phyloP scores from a whole-genome alignment of 1,139 yeast genomes.

The Lodderomyces beijingensis region DNA sequence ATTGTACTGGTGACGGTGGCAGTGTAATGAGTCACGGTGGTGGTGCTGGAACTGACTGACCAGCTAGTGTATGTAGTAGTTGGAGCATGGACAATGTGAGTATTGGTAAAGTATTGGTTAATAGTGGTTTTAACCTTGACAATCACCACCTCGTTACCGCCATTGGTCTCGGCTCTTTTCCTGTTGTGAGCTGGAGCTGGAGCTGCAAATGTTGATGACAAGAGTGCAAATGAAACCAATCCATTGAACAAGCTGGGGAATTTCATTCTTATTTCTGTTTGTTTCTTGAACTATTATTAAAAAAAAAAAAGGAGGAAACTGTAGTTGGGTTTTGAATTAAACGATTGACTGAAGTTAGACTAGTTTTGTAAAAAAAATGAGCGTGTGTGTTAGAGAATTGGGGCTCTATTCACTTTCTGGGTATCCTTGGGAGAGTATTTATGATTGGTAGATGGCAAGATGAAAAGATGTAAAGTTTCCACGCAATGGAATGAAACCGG shows the following conservation, averaged over 20 bases:
- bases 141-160: constrained; percentile 23
- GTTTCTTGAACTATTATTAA: too few relatives aligned
- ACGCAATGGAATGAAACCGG: too few relatives aligned
- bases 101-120: constrained; percentile 30
- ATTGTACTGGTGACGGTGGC: constrained; percentile 45
- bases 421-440: too few relatives aligned
- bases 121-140: constrained; percentile 37
- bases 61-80: constrained; percentile 28
- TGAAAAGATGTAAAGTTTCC: too few relatives aligned
- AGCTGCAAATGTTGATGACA: constrained; percentile 24
- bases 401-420: too few relatives aligned
- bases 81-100: constrained; percentile 29
- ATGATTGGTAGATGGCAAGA: too few relatives aligned
- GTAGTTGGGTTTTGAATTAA: constrained; percentile 13
- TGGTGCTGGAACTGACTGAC: constrained; percentile 28
- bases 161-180: too few relatives aligned
- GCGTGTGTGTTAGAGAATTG: too few relatives aligned
- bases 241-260: constrained; percentile 24
- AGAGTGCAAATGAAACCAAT: constrained; percentile 15
- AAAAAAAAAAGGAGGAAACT: constrained; percentile 10
- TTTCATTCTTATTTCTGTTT: too few relatives aligned
- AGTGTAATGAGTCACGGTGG: constrained; percentile 41
- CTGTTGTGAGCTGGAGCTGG: constrained; percentile 17
- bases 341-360: too few relatives aligned
- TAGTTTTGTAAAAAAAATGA: too few relatives aligned